Percentiles rank a stretch among this genome's conserved stretches.
Conservation (phyloP, 1,284 basidiomycete genomes). For the Bjerkandera adusta region DNA sequence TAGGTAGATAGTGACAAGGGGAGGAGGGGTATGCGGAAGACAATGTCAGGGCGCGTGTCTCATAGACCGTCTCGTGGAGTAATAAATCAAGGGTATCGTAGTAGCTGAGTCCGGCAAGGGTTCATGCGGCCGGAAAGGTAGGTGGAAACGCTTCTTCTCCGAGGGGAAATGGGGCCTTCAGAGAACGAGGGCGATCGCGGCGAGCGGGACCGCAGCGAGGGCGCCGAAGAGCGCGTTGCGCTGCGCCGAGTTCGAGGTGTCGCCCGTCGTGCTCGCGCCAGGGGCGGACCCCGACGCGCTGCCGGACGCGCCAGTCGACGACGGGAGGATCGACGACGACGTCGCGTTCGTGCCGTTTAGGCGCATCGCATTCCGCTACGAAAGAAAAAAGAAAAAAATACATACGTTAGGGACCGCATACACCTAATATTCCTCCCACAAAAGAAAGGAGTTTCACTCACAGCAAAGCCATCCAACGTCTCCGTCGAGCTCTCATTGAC, state of each 20-base stretch:
- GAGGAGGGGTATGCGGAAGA: too few relatives aligned
- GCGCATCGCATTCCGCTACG: conserved; percentile 49
- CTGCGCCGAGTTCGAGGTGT: conserved; percentile 12
- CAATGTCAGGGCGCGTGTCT: too few relatives aligned
- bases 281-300: conserved; percentile 21
- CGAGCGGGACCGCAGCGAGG: conserved; percentile 17
- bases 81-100: too few relatives aligned
- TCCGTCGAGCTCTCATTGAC: conserved; percentile 44
- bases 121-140: too few relatives aligned
- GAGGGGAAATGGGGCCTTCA: too few relatives aligned
- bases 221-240: conserved; percentile 16
- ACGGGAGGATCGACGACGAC: conserved; percentile 1
- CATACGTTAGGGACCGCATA: conserved; percentile 1
- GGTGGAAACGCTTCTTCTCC: too few relatives aligned
- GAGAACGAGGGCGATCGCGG: conserved; percentile 18
- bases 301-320: conserved; percentile 1
- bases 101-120: too few relatives aligned
- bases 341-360: conserved; percentile 44
- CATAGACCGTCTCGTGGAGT: too few relatives aligned
- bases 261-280: conserved; percentile 27
- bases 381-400: conserved; percentile 7
- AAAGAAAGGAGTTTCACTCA: conserved; percentile 27
- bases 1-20: too few relatives aligned
- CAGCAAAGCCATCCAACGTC: conserved; percentile 53
- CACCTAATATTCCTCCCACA: too few relatives aligned